These are phyloP conservation scores for Coemansia sp. DNA, from an alignment of 192 early-diverging fungal species.

Conservation along the genomic window DNA sequence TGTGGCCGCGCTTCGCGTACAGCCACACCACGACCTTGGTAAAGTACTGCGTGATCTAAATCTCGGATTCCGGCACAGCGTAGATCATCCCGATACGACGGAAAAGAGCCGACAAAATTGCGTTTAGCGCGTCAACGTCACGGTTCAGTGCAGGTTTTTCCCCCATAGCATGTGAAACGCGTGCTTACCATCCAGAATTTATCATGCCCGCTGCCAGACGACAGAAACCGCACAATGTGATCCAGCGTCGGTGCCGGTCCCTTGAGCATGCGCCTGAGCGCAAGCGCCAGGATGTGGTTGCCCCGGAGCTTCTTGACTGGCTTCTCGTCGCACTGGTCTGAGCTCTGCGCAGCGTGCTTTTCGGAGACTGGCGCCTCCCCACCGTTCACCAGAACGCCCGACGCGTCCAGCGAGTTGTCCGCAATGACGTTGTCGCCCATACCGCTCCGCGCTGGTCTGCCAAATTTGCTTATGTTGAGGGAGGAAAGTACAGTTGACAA, in stretches of 20 bases:
- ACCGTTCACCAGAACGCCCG: conserved; percentile 27
- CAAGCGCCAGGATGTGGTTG: conserved; percentile 39
- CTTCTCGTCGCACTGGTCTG: not conserved
- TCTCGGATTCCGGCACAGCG: not conserved
- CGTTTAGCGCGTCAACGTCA: not conserved
- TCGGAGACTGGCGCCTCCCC: not conserved
- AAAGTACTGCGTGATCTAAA: conserved; percentile 84
- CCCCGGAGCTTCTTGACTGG: conserved; percentile 15
- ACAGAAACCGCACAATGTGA: conserved; percentile 55
- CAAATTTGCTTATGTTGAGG: no score
- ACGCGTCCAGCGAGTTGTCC: conserved; percentile 36
- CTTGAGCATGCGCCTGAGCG: conserved; percentile 46
- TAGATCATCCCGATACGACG: not conserved
- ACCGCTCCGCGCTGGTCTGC: not conserved
- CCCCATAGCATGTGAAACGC: conserved; percentile 6
- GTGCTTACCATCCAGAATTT: conserved; percentile 62
- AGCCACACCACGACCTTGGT: conserved; percentile 87
- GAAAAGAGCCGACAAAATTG: not conserved
- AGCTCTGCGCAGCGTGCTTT: not conserved
- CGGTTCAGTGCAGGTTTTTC: no score
- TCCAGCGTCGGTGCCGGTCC: conserved; percentile 63
- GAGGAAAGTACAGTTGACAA: no score
- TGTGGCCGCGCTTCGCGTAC: conserved; percentile 55
- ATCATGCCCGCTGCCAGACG: conserved; percentile 61
- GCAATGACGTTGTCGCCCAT: conserved; percentile 2